These are phyloP conservation scores for Oropetium thomaeum DNA, from an alignment of 176 grass and related monocot genomes.

Conservation along the genomic window DNA sequence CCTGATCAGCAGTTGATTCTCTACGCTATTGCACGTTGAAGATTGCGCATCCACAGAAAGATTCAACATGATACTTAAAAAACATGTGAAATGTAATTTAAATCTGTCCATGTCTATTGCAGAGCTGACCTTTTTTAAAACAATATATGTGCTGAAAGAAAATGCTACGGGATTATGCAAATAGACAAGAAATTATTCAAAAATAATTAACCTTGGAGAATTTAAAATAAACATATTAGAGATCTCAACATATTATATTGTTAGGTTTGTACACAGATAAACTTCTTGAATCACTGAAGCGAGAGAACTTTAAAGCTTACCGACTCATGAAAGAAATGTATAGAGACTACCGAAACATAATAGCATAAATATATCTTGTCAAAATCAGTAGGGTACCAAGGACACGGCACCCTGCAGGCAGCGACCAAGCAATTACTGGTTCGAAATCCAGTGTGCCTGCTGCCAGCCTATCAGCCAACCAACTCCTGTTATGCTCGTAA, in stretches of 20 bases:
- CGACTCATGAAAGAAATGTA: neutral
- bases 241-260: too few species aligned
- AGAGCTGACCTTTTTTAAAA: neutral
- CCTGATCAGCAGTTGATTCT: neutral
- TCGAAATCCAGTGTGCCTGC: constrained; percentile 11
- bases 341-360: neutral
- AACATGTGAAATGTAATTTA: neutral
- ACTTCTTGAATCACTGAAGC: neutral
- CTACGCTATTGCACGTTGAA: neutral
- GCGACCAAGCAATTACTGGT: constrained; percentile 5
- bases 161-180: neutral
- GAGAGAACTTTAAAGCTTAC: constrained; percentile 16
- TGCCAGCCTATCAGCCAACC: neutral
- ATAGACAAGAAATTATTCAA: neutral
- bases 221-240: neutral
- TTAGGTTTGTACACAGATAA: neutral
- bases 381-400: constrained; percentile 24
- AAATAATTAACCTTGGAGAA: neutral
- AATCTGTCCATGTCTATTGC: neutral
- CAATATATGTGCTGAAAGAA: neutral
- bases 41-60: neutral
- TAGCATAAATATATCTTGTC: neutral
- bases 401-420: neutral
- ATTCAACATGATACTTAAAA: neutral
- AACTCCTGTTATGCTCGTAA: neutral